Evolutionary conservation across 306 rosid genomes (phyloP).

Genomic region (Cercis canadensis): DNA sequence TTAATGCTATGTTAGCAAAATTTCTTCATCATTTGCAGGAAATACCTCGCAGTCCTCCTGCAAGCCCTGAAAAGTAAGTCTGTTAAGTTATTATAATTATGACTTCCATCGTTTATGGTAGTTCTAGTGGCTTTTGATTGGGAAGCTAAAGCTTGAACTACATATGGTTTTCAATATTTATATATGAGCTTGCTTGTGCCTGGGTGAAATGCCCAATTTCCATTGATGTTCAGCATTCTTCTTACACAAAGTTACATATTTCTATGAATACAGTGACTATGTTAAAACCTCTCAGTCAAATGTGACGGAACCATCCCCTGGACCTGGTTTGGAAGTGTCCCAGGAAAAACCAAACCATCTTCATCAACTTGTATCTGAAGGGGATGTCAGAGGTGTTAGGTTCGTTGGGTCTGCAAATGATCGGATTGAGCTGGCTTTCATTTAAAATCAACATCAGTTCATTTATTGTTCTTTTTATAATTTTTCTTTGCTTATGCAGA

Average conservation of each 20-base stretch:
- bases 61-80: constrained; percentile 95
- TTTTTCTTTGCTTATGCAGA: constrained; percentile 54
- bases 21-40: constrained; percentile 96
- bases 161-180: constrained; percentile 26
- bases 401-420: constrained; percentile 44
- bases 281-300: constrained; percentile 65
- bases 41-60: constrained; percentile 92
- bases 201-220: constrained; percentile 27
- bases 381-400: constrained; percentile 87
- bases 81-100: constrained; percentile 32
- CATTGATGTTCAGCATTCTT: constrained; percentile 18
- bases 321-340: constrained; percentile 63
- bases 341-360: constrained; percentile 65
- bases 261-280: constrained; percentile 67
- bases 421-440: constrained; percentile 35
- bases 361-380: constrained; percentile 88
- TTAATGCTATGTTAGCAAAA: constrained; percentile 82
- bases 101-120: constrained; percentile 34
- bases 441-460: constrained; percentile 21
- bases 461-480: constrained; percentile 32
- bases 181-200: constrained; percentile 35
- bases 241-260: constrained; percentile 31
- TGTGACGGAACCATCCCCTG: constrained; percentile 62
- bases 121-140: constrained; percentile 32
- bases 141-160: constrained; percentile 3